These are phyloP conservation scores for Bretschneidera sinensis DNA, from an alignment of 345 rosid species.

Conservation along the genomic window DNA sequence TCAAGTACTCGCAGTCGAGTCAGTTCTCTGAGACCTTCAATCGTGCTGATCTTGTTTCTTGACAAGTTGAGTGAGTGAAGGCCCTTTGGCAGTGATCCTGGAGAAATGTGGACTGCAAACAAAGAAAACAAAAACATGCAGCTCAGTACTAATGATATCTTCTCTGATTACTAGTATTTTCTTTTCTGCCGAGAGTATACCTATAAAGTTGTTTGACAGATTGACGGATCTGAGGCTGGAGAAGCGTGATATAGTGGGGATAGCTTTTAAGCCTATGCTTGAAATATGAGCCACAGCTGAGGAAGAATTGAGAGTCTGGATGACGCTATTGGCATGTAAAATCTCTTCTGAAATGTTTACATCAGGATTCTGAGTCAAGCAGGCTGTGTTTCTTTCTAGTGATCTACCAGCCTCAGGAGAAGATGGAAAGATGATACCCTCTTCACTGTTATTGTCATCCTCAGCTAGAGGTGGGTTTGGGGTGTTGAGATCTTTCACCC, in stretches of 20 bases:
- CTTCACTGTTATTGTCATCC: constrained; percentile 29
- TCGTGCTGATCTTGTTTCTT: constrained; percentile 68
- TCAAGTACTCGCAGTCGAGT: constrained; percentile 70
- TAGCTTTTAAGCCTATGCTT: constrained; percentile 68
- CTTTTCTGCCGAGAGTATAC: constrained; percentile 33
- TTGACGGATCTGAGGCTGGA: constrained; percentile 74
- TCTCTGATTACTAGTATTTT: no score
- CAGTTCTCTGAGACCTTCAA: constrained; percentile 86
- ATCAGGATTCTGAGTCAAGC: constrained; percentile 26
- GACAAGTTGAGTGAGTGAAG: constrained; percentile 74
- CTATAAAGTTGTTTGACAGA: constrained; percentile 74
- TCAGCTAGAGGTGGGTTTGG: constrained; percentile 22
- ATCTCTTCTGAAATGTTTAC: constrained; percentile 54
- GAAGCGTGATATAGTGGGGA: constrained; percentile 66
- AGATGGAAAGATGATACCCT: constrained; percentile 34
- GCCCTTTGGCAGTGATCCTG: constrained; percentile 83
- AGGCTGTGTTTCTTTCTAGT: constrained; percentile 19
- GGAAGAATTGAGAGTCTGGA: constrained; percentile 77
- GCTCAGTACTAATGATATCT: neutral
- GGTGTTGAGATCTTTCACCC: constrained; percentile 69
- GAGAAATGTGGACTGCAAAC: constrained; percentile 58
- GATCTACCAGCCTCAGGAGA: constrained; percentile 50
- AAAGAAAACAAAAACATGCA: constrained; percentile 1
- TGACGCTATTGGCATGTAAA: constrained; percentile 58
- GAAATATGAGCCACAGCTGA: constrained; percentile 81